Evolutionary conservation across 192 early-diverging fungal species (phyloP).

Genomic region (Tieghemiomyces parasiticus): DNA sequence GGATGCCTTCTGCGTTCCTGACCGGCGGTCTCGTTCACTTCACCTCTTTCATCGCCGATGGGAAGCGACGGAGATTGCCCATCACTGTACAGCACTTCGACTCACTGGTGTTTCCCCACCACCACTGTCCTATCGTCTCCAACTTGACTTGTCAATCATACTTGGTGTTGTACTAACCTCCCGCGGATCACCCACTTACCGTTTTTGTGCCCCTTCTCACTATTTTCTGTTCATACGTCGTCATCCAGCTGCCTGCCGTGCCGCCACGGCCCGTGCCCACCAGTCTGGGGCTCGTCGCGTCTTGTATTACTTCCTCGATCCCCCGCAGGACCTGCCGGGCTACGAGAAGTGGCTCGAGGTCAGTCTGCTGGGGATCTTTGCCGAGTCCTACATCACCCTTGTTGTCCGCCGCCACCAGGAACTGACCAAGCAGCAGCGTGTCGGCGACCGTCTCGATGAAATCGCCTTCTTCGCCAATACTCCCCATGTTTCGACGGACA

Average conservation of each 20-base stretch:
- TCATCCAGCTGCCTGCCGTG: slow-evolving; percentile 40
- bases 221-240: neutral
- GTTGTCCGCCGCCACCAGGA: slow-evolving; percentile 54
- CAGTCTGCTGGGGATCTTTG: slow-evolving; percentile 51
- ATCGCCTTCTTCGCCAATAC: slow-evolving; percentile 34
- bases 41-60: too few relatives aligned
- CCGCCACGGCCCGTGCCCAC: slow-evolving; percentile 45
- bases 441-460: slow-evolving; percentile 17
- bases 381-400: slow-evolving; percentile 59
- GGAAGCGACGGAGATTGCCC: too few relatives aligned
- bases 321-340: slow-evolving; percentile 29
- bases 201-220: too few relatives aligned
- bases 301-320: slow-evolving; percentile 41
- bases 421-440: neutral
- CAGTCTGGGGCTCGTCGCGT: slow-evolving; percentile 44
- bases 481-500: too few relatives aligned
- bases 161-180: too few relatives aligned
- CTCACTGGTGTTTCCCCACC: too few relatives aligned
- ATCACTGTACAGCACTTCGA: too few relatives aligned
- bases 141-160: too few relatives aligned
- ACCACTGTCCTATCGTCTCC: too few relatives aligned
- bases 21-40: too few relatives aligned
- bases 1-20: too few relatives aligned
- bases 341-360: slow-evolving; percentile 60
- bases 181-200: too few relatives aligned